Conservation (phyloP, 2,329 filamentous ascomycete genomes). For the Ophiostoma sp. region DNA sequence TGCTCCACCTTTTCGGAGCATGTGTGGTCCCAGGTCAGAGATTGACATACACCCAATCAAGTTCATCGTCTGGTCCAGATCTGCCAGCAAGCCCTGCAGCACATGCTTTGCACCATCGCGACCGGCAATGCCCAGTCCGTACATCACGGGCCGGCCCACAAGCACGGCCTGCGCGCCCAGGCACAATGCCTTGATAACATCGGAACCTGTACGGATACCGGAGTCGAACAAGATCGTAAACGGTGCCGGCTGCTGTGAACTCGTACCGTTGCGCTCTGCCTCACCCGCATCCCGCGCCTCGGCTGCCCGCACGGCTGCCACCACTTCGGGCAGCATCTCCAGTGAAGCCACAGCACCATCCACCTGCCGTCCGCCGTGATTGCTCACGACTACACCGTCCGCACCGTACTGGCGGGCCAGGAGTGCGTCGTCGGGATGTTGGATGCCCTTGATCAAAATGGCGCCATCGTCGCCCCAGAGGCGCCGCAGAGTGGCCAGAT, state of each 20-base stretch:
- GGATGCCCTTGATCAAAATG: slow-evolving; percentile 63
- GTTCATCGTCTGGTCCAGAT: slow-evolving; percentile 57
- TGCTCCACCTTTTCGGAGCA: slow-evolving; percentile 34
- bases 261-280: not conserved
- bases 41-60: slow-evolving; percentile 52
- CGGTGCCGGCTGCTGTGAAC: not conserved
- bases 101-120: slow-evolving; percentile 55
- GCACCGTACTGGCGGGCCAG: slow-evolving; percentile 47
- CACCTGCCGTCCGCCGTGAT: slow-evolving; percentile 59
- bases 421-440: slow-evolving; percentile 51
- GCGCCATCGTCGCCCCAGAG: slow-evolving; percentile 57
- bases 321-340: slow-evolving; percentile 60
- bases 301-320: slow-evolving; percentile 59
- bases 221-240: slow-evolving; percentile 60
- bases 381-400: slow-evolving; percentile 56
- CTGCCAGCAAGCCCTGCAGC: slow-evolving; percentile 51
- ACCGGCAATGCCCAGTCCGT: slow-evolving; percentile 57
- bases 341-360: slow-evolving; percentile 56
- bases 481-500: slow-evolving; percentile 58
- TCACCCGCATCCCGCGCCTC: slow-evolving; percentile 36
- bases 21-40: slow-evolving; percentile 39
- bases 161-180: slow-evolving; percentile 58
- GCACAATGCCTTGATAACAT: slow-evolving; percentile 59
- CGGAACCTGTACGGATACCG: slow-evolving; percentile 55
- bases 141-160: slow-evolving; percentile 59